A percentile compares a stretch with the other conserved stretches of the same genome.
These are phyloP conservation scores for Letharia columbiana DNA, from an alignment of 495 filamentous ascomycete species.

Conservation along the genomic window DNA sequence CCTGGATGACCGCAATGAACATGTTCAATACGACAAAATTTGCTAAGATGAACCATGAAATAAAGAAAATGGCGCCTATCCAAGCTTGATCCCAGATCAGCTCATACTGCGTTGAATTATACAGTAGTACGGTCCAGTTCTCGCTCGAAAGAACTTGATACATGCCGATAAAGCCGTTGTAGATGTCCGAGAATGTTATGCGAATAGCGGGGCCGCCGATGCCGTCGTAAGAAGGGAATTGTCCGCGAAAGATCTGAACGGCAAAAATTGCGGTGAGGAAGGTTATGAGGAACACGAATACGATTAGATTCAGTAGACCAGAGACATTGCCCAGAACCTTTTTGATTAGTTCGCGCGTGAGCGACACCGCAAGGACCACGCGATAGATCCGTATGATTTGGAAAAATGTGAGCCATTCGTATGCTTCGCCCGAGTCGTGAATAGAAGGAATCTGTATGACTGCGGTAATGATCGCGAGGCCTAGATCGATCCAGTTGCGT, in stretches of 20 bases:
- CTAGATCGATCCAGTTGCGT: slow-evolving; percentile 71
- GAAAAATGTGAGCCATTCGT: slow-evolving; percentile 86
- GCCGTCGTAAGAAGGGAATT: slow-evolving; percentile 57
- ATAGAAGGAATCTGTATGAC: slow-evolving; percentile 83
- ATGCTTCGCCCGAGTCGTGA: slow-evolving; percentile 62
- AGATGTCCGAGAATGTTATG: slow-evolving; percentile 81
- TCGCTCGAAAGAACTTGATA: slow-evolving; percentile 97
- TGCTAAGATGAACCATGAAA: slow-evolving; percentile 89
- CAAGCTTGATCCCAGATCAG: slow-evolving; percentile 60
- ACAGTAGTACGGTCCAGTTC: slow-evolving; percentile 86
- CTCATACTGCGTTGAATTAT: slow-evolving; percentile 66
- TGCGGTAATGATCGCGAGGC: slow-evolving; percentile 68
- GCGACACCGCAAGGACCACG: slow-evolving; percentile 77
- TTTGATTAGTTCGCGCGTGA: slow-evolving; percentile 75
- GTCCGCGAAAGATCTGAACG: slow-evolving; percentile 82
- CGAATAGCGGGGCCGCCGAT: slow-evolving; percentile 46
- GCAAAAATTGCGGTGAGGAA: slow-evolving; percentile 92
- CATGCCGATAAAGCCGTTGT: slow-evolving; percentile 95
- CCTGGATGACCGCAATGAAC: slow-evolving; percentile 99
- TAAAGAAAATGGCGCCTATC: slow-evolving; percentile 88
- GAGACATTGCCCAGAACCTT: slow-evolving; percentile 85
- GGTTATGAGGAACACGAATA: slow-evolving; percentile 93
- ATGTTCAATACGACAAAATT: slow-evolving; percentile 98
- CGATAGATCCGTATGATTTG: slow-evolving; percentile 90
- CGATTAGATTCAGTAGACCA: slow-evolving; percentile 86